Evolutionary conservation across 805 yeast genomes (phyloP), one percentile per base, ranked within the genome.

Genomic region (Metschnikowia continentalis): DNA sequence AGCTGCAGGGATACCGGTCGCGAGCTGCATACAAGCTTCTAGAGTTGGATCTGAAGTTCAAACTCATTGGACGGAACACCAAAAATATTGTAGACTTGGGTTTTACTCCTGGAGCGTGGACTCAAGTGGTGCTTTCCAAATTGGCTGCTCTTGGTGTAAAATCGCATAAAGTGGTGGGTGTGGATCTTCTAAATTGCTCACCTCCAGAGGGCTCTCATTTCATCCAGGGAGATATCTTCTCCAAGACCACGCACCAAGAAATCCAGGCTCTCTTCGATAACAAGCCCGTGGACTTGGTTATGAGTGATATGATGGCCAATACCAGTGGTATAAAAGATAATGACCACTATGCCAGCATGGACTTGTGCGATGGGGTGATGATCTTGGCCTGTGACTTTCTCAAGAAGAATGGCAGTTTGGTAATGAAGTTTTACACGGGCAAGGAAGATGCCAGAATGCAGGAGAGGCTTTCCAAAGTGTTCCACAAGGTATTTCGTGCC

Each of bases 281-380:
- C n/a, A 54, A 60, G 50, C 47, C 35, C 0, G 59, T 68, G 7
- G 75, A 76, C 52, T 58, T 73, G 39, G 79, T 79, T 49, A 82
- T 96, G 43, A 86, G 83, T 65, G 74, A 75, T 70, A 92, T 97
- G 98, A 86, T 92, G 88, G 88, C 90, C 44, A 92, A 92, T 63
- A 89, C 97, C 3, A 76, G 90, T 13, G 98, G 99, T 3, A 70
- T 88, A 38, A 80, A 84, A 8, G 82, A 86, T 38, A 80, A 81
- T 55, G 99, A 92, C 66, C 98, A 92, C 68, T 71, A 78, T 13
- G 82, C 81, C 57, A 90, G 96, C 54, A 86, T 94, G 88, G 91
- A 91, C 62, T 71, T 92, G 30, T 92, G 97, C 66, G 94, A 89
- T 60, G 97, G 97, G 0, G 97, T 96, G 0, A 66, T 94, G 47